Base-by-base conservation (phyloP, 345 rosid genomes). In the Microthlaspi erraticum region DNA sequence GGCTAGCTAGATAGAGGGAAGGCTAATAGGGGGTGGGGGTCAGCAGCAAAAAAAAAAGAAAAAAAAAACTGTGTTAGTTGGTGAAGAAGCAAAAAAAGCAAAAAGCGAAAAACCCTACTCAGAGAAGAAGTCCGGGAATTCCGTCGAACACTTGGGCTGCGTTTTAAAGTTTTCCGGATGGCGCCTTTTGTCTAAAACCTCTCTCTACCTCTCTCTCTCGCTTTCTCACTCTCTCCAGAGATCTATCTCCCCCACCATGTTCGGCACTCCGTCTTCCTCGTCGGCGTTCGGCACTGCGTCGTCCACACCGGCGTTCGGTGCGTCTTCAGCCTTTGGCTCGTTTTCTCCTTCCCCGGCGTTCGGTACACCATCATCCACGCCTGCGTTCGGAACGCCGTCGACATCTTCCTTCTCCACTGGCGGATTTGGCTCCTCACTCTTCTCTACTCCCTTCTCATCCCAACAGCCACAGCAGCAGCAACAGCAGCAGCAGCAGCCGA, bases 391-490 rank as follows among this genome's bases (percentile, higher is more conserved):
- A 1, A 80, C 91, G 7, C 86, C 88, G 4, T 81, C 86, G n/a
- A 56, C 70, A 16, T 62, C 96, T 14, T 82, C 92, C 52, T 89
- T 87, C 60, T 78, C 85, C 43, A 13, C 87, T 1, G 87, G 88
- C 11, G 81, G 81, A 62, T 83, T 83, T 17, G 92, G 92, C 33
- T 75, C 86, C 19, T 82, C 92, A 16, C 80, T 88, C 51, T 86
- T 91, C 85, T 83, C 94, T 36, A 76, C 88, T 12, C 97, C 94
- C 0, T 88, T 89, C 82, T 72, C 91, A 45, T 81, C 92, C 33
- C 98, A 88, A 60, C 77, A 81, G 33, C 83, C 51, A 38, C 83
- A 82, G 55, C 90, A 79, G 4, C 87, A 82, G 5, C 81, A 80
- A 14, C 48, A 46, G 0, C 53, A 46, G 26, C 82, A 82, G 57